Conservation (phyloP, 2,329 filamentous ascomycete genomes). For the Colletotrichum aenigma region DNA sequence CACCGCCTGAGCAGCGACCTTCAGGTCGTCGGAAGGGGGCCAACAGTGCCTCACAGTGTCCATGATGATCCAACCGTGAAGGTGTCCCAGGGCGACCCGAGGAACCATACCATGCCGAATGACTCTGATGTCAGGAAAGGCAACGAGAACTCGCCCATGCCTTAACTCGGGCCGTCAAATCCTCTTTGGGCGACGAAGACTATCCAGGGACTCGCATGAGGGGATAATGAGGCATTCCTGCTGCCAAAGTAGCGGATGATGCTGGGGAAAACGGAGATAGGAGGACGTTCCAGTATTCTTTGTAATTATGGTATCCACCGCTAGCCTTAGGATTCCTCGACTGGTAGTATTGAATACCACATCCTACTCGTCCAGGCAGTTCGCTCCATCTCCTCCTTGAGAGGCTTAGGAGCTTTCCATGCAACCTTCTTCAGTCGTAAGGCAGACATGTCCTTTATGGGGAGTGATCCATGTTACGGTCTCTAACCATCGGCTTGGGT, state of each 20-base stretch:
- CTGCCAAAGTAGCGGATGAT: background rate
- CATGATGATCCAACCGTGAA: background rate
- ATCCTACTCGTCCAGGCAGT: background rate
- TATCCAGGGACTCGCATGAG: background rate
- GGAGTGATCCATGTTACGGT: background rate
- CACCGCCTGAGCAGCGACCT: background rate
- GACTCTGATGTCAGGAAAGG: background rate
- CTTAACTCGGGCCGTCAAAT: background rate
- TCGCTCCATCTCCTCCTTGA: background rate
- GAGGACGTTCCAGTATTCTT: background rate
- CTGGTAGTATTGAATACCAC: background rate
- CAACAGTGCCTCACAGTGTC: background rate
- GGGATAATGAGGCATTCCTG: background rate
- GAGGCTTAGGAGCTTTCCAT: background rate
- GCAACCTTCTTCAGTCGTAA: background rate
- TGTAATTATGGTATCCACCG: background rate
- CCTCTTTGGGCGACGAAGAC: background rate
- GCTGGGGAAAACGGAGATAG: background rate
- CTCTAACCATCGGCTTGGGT: background rate
- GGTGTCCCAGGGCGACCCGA: background rate
- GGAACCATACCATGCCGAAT: background rate
- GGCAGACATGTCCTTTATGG: background rate
- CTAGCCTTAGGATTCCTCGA: background rate
- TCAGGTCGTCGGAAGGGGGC: background rate
- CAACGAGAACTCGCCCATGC: background rate